Base-by-base conservation (phyloP, 2,329 filamentous ascomycete genomes). In the Nigrospora oryzae region DNA sequence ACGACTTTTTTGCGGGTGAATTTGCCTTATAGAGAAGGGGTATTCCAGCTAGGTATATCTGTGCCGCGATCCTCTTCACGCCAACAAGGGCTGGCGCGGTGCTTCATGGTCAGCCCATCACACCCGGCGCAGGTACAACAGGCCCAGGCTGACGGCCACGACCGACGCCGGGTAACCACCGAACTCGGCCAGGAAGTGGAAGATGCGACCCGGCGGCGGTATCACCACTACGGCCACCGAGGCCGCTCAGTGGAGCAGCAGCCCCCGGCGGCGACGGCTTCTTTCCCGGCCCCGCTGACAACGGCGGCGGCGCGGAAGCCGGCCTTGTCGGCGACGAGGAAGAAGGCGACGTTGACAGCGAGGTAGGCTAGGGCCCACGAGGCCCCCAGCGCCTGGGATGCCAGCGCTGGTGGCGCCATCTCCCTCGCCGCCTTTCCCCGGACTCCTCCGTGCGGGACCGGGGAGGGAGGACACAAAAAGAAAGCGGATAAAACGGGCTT, bases 301-400 rank as follows among this genome's bases (percentile, higher is more conserved):
- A 71, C 69, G 15, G 75, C 77, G 0, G 74, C 73, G 3, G 63
- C 60, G 14, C 70, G 62, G 49, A 82, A 75, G 46, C 79, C 72
- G 6, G 75, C 68, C 48, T 72, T 72, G 15, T 75, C 72, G 1
- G 80, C 74, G 8, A 75, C 77, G 4, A 75, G 70, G 51, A 81
- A 79, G 58, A 79, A 80, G 16, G 77, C 73, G 32, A 79, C 66
- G 55, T 79, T 80, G 57, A 72, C 68, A 36, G 79, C 64, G 58
- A 80, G 71, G 55, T 81, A 81, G 1, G 75, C 58, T 19, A 77
- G 56, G 0, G 72, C 70, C 8, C 23, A 2, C 7, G 23, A 7
- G 23, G 10, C 23, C 23, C 5, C 23, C 23, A 28, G 23, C 2
- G 23, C 23, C 5, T 10, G 23, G 2, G 23, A 28, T 7, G 23